phyloP scores from a whole-genome alignment of 345 rosid genomes.

The Citrus australasica region DNA sequence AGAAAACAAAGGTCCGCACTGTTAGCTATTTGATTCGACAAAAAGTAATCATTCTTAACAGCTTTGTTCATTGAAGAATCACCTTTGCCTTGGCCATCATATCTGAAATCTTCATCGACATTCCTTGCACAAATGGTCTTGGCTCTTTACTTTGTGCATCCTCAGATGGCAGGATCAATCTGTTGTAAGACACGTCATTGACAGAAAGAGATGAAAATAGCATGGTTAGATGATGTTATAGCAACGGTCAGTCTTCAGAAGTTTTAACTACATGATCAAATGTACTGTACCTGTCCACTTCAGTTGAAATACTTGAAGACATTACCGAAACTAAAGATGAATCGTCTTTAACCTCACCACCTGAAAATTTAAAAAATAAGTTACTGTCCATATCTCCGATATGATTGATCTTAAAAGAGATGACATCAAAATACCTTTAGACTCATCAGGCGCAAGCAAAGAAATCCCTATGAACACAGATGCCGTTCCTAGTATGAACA shows the following conservation, averaged over 20 bases:
- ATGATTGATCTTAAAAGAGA: neutral
- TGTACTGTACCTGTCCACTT: slow-evolving; percentile 61
- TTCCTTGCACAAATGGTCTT: slow-evolving; percentile 58
- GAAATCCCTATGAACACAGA: slow-evolving; percentile 88
- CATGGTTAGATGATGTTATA: neutral
- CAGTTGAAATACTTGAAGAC: slow-evolving; percentile 52
- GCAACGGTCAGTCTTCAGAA: neutral
- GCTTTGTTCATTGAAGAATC: neutral
- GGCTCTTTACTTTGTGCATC: slow-evolving; percentile 58
- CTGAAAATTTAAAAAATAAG: slow-evolving; percentile 35
- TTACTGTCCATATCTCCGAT: neutral
- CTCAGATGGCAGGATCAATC: slow-evolving; percentile 53
- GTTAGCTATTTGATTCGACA: neutral
- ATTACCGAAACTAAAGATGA: slow-evolving; percentile 46
- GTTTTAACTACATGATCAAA: neutral
- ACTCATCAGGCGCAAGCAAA: slow-evolving; percentile 92
- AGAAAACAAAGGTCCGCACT: neutral
- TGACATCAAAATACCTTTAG: slow-evolving; percentile 44
- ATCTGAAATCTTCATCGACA: slow-evolving; percentile 45
- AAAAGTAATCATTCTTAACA: neutral
- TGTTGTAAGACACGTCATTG: slow-evolving; percentile 12
- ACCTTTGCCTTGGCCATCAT: slow-evolving; percentile 81
- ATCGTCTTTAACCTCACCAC: slow-evolving; percentile 69
- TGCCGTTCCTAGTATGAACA: slow-evolving; percentile 91
- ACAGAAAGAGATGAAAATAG: neutral